phyloP scores from a whole-genome alignment of 2,329 filamentous ascomycete species.

The Cladosporium oxysporum region DNA sequence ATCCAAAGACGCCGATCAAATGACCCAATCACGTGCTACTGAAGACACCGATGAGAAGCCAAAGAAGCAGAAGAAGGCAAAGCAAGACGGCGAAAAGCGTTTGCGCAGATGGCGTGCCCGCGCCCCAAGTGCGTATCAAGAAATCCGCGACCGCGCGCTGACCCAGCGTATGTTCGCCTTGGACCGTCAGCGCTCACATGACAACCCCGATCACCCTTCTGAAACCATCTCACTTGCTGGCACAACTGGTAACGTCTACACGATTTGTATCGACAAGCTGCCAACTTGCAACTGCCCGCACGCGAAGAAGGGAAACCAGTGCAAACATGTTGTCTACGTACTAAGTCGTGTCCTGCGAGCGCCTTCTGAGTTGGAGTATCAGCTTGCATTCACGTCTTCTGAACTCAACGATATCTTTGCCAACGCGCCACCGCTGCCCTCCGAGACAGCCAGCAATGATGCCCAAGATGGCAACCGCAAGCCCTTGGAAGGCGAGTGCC shows the following conservation, averaged over 20 bases:
- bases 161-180: conserved; percentile 38
- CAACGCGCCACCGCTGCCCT: conserved; percentile 54
- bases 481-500: conserved; percentile 62
- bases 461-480: conserved; percentile 56
- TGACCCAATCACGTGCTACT: background rate
- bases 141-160: conserved; percentile 32
- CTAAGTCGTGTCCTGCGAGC: conserved; percentile 61
- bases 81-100: conserved; percentile 30
- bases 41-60: background rate
- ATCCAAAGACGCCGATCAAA: background rate
- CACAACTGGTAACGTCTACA: conserved; percentile 64
- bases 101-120: conserved; percentile 29
- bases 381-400: conserved; percentile 60
- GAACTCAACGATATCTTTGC: conserved; percentile 61
- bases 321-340: conserved; percentile 66
- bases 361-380: conserved; percentile 57
- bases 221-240: conserved; percentile 62
- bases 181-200: conserved; percentile 28
- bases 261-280: conserved; percentile 53
- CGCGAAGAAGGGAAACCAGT: conserved; percentile 50
- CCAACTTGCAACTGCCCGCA: conserved; percentile 44
- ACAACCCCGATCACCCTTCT: conserved; percentile 41
- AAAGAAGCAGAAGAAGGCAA: conserved; percentile 25
- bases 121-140: conserved; percentile 28
- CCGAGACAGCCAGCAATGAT: conserved; percentile 32